These are phyloP conservation scores for Ophiostoma himal-ulmi DNA, from an alignment of 2,329 filamentous ascomycete species.

Conservation along the genomic window DNA sequence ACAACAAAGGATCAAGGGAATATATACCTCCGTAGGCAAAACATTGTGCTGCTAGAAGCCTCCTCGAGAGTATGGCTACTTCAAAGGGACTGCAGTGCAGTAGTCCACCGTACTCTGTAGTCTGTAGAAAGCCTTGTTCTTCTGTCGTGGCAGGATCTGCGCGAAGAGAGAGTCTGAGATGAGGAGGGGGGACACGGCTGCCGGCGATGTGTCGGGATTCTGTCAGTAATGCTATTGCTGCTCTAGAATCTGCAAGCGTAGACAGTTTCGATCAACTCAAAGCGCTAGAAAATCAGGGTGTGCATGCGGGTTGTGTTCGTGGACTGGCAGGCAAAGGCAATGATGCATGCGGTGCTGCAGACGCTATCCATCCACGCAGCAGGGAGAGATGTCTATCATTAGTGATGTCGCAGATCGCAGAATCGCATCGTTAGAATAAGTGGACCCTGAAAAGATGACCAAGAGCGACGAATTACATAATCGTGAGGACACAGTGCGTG, in stretches of 20 bases:
- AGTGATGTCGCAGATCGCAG: background rate
- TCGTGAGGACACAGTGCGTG: background rate
- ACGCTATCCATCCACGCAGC: conserved; percentile 6
- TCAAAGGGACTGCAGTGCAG: background rate
- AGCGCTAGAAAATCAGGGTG: background rate
- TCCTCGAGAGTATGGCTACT: background rate
- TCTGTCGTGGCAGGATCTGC: background rate
- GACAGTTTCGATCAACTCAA: background rate
- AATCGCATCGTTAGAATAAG: background rate
- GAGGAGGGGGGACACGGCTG: background rate
- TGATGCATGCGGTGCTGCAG: conserved; percentile 7
- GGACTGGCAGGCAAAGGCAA: background rate
- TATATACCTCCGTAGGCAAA: conserved; percentile 58
- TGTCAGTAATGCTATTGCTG: background rate
- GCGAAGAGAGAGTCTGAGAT: background rate
- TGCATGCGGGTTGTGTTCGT: background rate
- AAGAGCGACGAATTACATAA: background rate
- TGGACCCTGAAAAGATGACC: background rate
- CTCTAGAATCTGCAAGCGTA: too few species aligned
- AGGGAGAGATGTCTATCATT: background rate
- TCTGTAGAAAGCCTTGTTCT: background rate
- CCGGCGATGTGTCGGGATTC: background rate
- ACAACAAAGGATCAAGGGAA: background rate
- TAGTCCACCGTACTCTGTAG: too few species aligned
- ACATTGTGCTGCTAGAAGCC: conserved; percentile 43